Evolutionary conservation across 2,329 filamentous ascomycete species (phyloP).

Genomic region (Ascochyta koolunga): DNA sequence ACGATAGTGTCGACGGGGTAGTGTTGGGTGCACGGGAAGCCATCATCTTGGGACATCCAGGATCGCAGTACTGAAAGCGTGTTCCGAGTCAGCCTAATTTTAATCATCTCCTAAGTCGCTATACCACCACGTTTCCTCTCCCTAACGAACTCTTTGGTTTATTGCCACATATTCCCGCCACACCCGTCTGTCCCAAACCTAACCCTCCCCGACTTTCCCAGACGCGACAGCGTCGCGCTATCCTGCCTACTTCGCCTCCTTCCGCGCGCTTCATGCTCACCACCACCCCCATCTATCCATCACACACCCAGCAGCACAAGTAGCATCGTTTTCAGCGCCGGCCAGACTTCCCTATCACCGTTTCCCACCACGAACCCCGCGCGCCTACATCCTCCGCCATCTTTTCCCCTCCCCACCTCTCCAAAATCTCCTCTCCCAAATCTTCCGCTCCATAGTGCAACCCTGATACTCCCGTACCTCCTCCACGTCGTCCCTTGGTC

Average conservation of each 20-base stretch:
- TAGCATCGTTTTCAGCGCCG: background rate
- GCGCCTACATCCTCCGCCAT: too few species aligned
- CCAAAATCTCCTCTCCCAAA: background rate
- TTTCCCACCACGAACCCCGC: too few species aligned
- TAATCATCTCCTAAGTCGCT: too few species aligned
- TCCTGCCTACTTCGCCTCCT: background rate
- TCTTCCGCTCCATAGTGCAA: conserved; percentile 3
- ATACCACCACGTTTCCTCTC: background rate
- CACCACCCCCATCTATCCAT: background rate
- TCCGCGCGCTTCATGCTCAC: background rate
- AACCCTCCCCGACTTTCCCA: too few species aligned
- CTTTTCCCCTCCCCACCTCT: too few species aligned
- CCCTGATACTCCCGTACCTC: background rate
- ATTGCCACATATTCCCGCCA: background rate
- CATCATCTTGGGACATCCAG: conserved; percentile 31
- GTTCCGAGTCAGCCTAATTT: background rate
- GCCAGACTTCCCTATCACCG: background rate
- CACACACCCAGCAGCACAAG: background rate
- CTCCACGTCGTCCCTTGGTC: background rate
- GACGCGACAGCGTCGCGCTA: background rate
- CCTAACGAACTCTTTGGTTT: background rate
- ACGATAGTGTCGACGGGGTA: conserved; percentile 19
- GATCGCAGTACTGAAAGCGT: conserved; percentile 6
- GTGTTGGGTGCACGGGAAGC: conserved; percentile 29
- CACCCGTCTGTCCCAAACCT: too few species aligned